Evolutionary conservation across 495 filamentous ascomycete genomes (phyloP).

Genomic region (Xylaria cubensis): DNA sequence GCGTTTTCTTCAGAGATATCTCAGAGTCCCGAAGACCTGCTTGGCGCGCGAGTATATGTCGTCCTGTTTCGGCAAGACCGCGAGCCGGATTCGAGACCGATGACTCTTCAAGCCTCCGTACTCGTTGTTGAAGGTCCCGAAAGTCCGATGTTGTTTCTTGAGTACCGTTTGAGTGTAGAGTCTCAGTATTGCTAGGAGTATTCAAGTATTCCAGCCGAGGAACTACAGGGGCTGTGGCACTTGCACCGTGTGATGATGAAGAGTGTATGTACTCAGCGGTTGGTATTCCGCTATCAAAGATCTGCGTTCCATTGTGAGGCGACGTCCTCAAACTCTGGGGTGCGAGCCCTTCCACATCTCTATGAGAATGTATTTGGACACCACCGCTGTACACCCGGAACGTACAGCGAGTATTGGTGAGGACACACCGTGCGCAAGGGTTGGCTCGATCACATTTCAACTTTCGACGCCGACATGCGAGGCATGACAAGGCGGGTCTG

Average conservation of each 20-base stretch:
- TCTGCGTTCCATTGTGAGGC: background rate
- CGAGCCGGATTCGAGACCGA: slow-evolving; percentile 26
- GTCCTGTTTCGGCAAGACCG: slow-evolving; percentile 31
- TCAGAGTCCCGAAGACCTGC: slow-evolving; percentile 38
- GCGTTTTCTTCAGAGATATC: slow-evolving; percentile 46
- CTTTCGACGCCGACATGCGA: slow-evolving; percentile 59
- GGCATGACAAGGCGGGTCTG: slow-evolving; percentile 49
- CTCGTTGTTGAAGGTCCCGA: slow-evolving; percentile 30
- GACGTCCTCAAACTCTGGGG: slow-evolving; percentile 26
- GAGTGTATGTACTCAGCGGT: slow-evolving; percentile 7
- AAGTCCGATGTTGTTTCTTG: slow-evolving; percentile 27
- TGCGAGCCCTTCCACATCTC: background rate
- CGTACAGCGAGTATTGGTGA: slow-evolving; percentile 32
- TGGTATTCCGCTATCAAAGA: background rate
- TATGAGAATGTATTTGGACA: background rate
- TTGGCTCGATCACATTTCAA: slow-evolving; percentile 56
- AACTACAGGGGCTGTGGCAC: background rate
- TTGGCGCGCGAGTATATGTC: slow-evolving; percentile 36
- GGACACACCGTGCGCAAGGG: slow-evolving; percentile 54
- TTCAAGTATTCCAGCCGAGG: background rate
- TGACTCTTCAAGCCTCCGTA: slow-evolving; percentile 32
- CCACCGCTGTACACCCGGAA: slow-evolving; percentile 32
- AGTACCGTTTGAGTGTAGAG: slow-evolving; percentile 3
- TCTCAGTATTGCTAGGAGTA: slow-evolving; percentile 8
- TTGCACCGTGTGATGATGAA: background rate